These are phyloP conservation scores for Globisporangium abappressorium DNA, from an alignment of 352 stramenopile species.

Conservation along the genomic window DNA sequence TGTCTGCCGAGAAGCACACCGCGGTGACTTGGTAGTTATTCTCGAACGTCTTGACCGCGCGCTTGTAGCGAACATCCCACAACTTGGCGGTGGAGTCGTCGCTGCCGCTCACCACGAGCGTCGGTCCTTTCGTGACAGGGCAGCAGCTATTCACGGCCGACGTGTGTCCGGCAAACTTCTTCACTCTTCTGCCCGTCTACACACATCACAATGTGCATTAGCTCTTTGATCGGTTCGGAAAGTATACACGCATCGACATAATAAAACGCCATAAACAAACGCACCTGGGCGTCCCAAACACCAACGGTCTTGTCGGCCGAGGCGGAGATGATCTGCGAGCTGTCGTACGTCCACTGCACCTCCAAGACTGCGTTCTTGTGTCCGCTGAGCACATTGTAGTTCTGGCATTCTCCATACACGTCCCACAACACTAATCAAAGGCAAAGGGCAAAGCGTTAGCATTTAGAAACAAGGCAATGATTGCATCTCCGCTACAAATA, in stretches of 20 bases:
- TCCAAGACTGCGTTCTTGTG: conserved; percentile 97
- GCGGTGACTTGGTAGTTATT: conserved; percentile 90
- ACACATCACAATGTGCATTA: conserved; percentile 24
- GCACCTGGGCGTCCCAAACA: conserved; percentile 73
- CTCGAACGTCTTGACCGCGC: conserved; percentile 79
- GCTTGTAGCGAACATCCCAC: conserved; percentile 88
- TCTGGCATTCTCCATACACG: conserved; percentile 87
- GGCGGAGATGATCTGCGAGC: conserved; percentile 81
- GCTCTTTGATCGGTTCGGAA: neutral
- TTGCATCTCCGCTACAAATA: neutral
- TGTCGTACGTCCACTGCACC: conserved; percentile 91
- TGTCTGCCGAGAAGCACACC: conserved; percentile 87
- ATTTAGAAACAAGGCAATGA: neutral
- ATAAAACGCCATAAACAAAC: neutral
- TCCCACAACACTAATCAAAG: conserved; percentile 81
- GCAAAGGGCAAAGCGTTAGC: neutral
- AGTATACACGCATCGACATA: neutral
- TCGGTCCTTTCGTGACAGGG: conserved; percentile 75
- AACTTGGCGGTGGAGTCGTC: conserved; percentile 90
- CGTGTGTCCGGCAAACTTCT: conserved; percentile 83
- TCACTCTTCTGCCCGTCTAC: conserved; percentile 77
- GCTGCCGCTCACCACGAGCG: conserved; percentile 84
- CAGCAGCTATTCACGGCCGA: conserved; percentile 91
- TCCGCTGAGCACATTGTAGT: conserved; percentile 91
- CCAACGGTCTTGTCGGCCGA: conserved; percentile 92